Conservation (phyloP, 2,329 filamentous ascomycete species). For the Botrytis sinoallii region DNA sequence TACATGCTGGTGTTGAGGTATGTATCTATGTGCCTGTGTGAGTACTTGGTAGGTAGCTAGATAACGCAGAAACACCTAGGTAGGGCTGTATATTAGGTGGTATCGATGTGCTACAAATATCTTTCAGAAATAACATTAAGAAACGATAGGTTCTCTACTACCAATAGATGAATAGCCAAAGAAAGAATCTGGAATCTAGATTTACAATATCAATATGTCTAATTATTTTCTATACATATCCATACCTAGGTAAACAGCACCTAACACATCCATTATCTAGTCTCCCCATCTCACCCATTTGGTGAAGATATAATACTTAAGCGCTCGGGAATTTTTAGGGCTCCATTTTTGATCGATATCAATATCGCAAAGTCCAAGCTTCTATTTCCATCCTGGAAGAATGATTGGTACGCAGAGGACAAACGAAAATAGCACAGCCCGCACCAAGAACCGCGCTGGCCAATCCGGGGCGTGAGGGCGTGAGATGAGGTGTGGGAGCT, state of each 20-base stretch:
- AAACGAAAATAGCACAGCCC: background rate
- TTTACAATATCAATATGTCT: background rate
- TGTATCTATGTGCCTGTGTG: background rate
- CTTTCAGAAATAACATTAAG: background rate
- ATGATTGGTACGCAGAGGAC: background rate
- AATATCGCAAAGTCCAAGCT: background rate
- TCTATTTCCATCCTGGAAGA: background rate
- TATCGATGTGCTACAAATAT: background rate
- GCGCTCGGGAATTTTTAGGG: constrained; percentile 4
- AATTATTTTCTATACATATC: background rate
- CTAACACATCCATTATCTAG: background rate
- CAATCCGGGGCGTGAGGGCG: background rate
- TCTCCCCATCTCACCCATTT: background rate
- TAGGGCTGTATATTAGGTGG: background rate
- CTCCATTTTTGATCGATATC: background rate
- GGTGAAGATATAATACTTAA: background rate
- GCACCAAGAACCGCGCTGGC: constrained; percentile 2
- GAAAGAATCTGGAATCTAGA: background rate
- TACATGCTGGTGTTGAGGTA: no score
- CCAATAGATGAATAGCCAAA: background rate
- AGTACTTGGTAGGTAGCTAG: accelerated
- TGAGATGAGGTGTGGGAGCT: background rate
- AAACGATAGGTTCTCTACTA: background rate
- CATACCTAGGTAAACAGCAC: background rate
- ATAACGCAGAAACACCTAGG: background rate